These are phyloP conservation scores for Candida hungchunana DNA, from an alignment of 805 yeast species.

Conservation along the genomic window DNA sequence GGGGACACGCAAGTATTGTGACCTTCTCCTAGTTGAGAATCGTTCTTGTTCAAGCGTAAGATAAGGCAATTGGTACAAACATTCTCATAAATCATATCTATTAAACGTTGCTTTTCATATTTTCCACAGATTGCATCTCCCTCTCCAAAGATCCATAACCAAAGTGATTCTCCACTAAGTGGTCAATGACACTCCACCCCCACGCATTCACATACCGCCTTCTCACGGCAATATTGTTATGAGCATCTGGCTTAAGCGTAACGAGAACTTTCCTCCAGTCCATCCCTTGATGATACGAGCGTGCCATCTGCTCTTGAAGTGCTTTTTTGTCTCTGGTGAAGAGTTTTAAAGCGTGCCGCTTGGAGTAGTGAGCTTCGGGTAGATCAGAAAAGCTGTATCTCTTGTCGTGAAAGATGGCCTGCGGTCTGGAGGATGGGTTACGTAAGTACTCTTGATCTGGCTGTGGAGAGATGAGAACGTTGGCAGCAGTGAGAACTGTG, in stretches of 20 bases:
- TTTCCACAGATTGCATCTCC: constrained; percentile 3
- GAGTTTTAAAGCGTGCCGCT: background rate
- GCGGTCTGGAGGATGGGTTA: constrained; percentile 61
- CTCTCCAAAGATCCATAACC: constrained; percentile 16
- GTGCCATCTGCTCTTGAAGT: constrained; percentile 69
- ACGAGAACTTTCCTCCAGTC: constrained; percentile 91
- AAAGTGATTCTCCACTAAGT: constrained; percentile 56
- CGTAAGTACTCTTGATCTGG: constrained; percentile 66
- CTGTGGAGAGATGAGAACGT: constrained; percentile 72
- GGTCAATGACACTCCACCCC: constrained; percentile 93
- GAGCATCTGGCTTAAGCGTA: constrained; percentile 86
- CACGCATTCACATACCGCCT: constrained; percentile 87
- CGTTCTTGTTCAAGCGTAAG: too few relatives aligned
- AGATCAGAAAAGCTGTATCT: constrained; percentile 61
- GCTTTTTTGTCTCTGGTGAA: constrained; percentile 12
- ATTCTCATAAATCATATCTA: too few relatives aligned
- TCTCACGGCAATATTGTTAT: constrained; percentile 86
- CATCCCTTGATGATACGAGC: constrained; percentile 81
- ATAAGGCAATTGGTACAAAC: too few relatives aligned
- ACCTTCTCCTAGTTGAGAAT: too few relatives aligned
- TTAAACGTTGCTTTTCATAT: too few relatives aligned
- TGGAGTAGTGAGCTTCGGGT: constrained; percentile 47
- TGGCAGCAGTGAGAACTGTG: constrained; percentile 72
- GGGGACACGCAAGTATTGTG: too few relatives aligned
- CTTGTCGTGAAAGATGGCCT: constrained; percentile 77